phyloP scores from a whole-genome alignment of 1,284 basidiomycete species.

The Cryptococcus sp. region DNA sequence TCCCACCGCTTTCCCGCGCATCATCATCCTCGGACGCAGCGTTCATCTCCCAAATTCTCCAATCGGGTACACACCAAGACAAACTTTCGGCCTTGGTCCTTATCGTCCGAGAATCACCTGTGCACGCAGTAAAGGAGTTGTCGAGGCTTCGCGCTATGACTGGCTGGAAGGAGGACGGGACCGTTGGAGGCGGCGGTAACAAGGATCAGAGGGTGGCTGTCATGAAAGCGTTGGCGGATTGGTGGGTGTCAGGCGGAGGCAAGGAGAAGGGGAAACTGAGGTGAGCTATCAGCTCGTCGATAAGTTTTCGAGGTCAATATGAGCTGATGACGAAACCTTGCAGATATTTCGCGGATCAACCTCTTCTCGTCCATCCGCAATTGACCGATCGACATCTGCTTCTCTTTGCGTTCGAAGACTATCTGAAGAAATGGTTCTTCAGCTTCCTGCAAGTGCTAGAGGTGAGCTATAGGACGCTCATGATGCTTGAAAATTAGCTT shows the following conservation, averaged over 20 bases:
- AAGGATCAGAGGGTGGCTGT: slow-evolving; percentile 90
- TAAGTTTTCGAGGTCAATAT: neutral
- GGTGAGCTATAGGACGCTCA: slow-evolving; percentile 53
- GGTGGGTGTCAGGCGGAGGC: slow-evolving; percentile 93
- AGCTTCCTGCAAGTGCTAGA: slow-evolving; percentile 87
- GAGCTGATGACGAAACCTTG: slow-evolving; percentile 5
- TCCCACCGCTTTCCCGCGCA: slow-evolving; percentile 40
- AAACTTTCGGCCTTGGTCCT: slow-evolving; percentile 89
- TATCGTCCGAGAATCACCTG: slow-evolving; percentile 83
- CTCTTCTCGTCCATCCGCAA: slow-evolving; percentile 64
- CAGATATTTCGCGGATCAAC: slow-evolving; percentile 92
- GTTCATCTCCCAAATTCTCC: slow-evolving; percentile 81
- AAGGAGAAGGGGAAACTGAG: slow-evolving; percentile 70
- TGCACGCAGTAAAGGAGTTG: slow-evolving; percentile 83
- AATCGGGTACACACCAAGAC: slow-evolving; percentile 88
- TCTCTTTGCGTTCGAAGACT: slow-evolving; percentile 92
- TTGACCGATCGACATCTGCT: slow-evolving; percentile 75
- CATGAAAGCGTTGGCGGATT: slow-evolving; percentile 87
- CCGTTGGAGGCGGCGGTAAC: slow-evolving; percentile 56
- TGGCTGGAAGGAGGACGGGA: slow-evolving; percentile 64
- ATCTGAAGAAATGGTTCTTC: slow-evolving; percentile 97
- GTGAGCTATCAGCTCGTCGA: slow-evolving; percentile 56
- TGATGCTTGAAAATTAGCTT: neutral
- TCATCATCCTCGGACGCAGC: slow-evolving; percentile 65
- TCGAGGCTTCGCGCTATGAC: slow-evolving; percentile 76